Evolutionary conservation across 768 basidiomycete genomes (phyloP).

Genomic region (Mycena galopus): DNA sequence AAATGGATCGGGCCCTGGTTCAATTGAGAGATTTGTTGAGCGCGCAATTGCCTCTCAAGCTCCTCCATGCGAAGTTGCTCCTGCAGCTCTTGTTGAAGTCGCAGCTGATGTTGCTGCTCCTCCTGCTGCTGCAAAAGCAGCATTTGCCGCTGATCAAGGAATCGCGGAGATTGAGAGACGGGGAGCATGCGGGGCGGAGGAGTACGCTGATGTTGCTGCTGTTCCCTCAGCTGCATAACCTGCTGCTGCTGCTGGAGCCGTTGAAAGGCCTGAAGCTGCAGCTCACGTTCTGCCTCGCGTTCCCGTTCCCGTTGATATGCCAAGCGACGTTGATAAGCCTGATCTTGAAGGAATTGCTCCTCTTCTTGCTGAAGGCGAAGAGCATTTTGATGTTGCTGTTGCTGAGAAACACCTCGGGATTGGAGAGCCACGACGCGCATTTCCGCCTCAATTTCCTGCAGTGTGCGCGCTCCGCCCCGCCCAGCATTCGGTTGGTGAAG

Average conservation of each 20-base stretch:
- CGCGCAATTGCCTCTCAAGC: conserved; percentile 71
- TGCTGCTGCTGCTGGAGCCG: conserved; percentile 69
- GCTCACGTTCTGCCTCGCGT: conserved; percentile 58
- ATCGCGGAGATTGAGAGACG: conserved; percentile 82
- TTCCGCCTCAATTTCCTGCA: conserved; percentile 89
- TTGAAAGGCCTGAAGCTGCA: conserved; percentile 59
- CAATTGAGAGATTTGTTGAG: conserved; percentile 64
- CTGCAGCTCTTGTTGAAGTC: conserved; percentile 70
- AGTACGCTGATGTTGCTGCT: conserved; percentile 64
- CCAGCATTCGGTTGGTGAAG: conserved; percentile 51
- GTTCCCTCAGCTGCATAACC: conserved; percentile 50
- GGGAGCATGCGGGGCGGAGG: conserved; percentile 84
- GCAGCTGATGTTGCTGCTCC: conserved; percentile 70
- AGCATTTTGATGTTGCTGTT: conserved; percentile 52
- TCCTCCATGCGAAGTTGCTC: conserved; percentile 77
- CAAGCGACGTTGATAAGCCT: conserved; percentile 48
- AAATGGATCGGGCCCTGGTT: conserved; percentile 55
- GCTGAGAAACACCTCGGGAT: conserved; percentile 51
- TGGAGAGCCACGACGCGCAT: conserved; percentile 77
- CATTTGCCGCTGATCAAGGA: conserved; percentile 81
- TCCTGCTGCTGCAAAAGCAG: conserved; percentile 78
- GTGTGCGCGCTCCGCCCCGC: conserved; percentile 65
- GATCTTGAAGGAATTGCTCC: conserved; percentile 52
- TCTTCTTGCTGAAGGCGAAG: conserved; percentile 56
- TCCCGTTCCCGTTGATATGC: conserved; percentile 56